A percentile compares a stretch with the other conserved stretches of the same genome.
These are phyloP conservation scores for Saturnispora saitoi DNA, from an alignment of 805 yeast species.

Conservation along the genomic window DNA sequence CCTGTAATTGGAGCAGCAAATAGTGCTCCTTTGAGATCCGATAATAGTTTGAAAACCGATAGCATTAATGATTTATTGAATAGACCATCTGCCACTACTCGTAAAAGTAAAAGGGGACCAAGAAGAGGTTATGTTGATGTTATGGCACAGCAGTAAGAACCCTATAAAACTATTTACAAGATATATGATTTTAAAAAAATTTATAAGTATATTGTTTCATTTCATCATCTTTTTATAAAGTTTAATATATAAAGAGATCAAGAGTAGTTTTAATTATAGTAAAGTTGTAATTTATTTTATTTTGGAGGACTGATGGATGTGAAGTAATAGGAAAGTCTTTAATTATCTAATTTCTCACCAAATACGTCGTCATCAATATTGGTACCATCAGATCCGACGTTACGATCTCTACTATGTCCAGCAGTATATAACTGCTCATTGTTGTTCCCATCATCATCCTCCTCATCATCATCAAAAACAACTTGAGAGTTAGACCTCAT, in stretches of 20 bases:
- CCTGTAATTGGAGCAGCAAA: conserved; percentile 1
- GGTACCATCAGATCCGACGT: background rate
- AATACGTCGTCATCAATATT: conserved; percentile 10
- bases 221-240: background rate
- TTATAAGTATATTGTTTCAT: background rate
- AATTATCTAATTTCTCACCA: conserved; percentile 11
- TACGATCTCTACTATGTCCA: background rate
- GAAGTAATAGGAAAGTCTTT: background rate
- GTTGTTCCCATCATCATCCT: conserved; percentile 4
- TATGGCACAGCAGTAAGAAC: conserved; percentile 31
- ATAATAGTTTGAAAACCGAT: conserved; percentile 14
- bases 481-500: conserved; percentile 9
- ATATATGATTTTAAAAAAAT: background rate
- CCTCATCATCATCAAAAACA: conserved; percentile 13
- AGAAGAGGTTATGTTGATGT: conserved; percentile 57
- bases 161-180: background rate
- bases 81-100: conserved; percentile 23
- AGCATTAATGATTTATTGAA: conserved; percentile 25
- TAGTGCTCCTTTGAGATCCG: conserved; percentile 1
- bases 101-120: conserved; percentile 46
- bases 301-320: too few relatives aligned
- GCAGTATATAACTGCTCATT: background rate
- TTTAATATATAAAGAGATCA: background rate
- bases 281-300: background rate
- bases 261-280: background rate